These are phyloP conservation scores for Neurospora sp. DNA, from an alignment of 495 filamentous ascomycete genomes.

Conservation along the genomic window DNA sequence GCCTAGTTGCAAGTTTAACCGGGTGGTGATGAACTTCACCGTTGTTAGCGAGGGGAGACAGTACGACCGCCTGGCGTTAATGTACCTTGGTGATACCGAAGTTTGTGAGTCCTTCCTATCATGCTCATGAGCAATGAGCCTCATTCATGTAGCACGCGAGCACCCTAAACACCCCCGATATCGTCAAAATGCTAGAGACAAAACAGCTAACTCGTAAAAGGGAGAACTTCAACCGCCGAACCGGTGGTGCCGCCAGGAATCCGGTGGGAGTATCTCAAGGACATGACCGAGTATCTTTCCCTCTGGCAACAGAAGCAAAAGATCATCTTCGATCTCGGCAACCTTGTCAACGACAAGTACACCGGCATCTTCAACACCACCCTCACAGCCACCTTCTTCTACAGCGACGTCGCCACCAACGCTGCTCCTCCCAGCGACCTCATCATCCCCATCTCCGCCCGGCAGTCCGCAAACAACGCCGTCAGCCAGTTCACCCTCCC, in stretches of 20 bases:
- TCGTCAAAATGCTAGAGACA: neutral
- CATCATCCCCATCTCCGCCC: constrained; percentile 70
- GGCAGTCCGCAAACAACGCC: constrained; percentile 37
- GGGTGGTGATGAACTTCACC: constrained; percentile 73
- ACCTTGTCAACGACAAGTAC: constrained; percentile 63
- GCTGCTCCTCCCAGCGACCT: constrained; percentile 45
- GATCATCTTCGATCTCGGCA: constrained; percentile 77
- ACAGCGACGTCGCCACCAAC: constrained; percentile 25
- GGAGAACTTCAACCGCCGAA: constrained; percentile 77
- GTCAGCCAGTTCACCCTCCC: constrained; percentile 68
- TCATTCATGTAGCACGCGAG: neutral
- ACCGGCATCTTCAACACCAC: constrained; percentile 78
- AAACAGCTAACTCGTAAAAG: neutral
- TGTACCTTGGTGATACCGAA: constrained; percentile 76
- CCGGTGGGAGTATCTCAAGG: constrained; percentile 67
- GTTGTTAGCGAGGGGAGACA: constrained; percentile 65
- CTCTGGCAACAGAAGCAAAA: constrained; percentile 61
- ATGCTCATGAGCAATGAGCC: neutral
- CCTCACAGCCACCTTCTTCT: constrained; percentile 68
- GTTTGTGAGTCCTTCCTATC: constrained; percentile 41
- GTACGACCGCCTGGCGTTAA: constrained; percentile 68
- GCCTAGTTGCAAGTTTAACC: constrained; percentile 63
- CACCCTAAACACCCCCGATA: neutral
- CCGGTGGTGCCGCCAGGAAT: constrained; percentile 60
- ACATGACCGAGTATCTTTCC: constrained; percentile 64